Evolutionary conservation across 768 basidiomycete genomes (phyloP).

Genomic region (Scleroderma citrinum): DNA sequence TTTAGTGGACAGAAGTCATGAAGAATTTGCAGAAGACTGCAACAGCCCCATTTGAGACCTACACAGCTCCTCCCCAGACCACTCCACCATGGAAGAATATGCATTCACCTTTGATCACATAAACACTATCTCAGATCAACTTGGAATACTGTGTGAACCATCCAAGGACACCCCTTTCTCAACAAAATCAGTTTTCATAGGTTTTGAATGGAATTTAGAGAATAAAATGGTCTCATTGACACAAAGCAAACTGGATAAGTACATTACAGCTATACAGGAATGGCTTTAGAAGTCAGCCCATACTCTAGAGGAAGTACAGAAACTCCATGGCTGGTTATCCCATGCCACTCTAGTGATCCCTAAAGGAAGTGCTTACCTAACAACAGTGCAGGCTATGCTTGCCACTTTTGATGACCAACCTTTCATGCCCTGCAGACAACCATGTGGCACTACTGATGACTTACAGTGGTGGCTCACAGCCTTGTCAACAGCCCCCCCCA

Average conservation of each 20-base stretch:
- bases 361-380: conserved; percentile 34
- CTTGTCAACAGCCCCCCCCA: background rate
- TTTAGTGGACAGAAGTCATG: conserved; percentile 8
- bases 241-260: background rate
- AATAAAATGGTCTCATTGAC: background rate
- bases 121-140: background rate
- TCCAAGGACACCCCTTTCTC: conserved; percentile 13
- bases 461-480: background rate
- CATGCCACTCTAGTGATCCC: conserved; percentile 31
- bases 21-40: conserved; percentile 33
- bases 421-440: conserved; percentile 20
- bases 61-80: background rate
- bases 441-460: conserved; percentile 11
- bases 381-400: conserved; percentile 33
- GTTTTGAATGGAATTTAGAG: conserved; percentile 29
- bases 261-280: conserved; percentile 3
- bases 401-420: conserved; percentile 23
- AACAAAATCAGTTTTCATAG: conserved; percentile 16
- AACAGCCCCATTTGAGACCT: background rate
- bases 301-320: background rate
- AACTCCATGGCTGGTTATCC: conserved; percentile 32
- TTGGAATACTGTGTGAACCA: conserved; percentile 11
- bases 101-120: conserved; percentile 14
- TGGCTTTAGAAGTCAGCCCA: background rate
- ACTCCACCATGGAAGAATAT: too few relatives aligned